These are phyloP conservation scores for Alnus glutinosa DNA, from an alignment of 306 rosid genomes.

Conservation along the genomic window DNA sequence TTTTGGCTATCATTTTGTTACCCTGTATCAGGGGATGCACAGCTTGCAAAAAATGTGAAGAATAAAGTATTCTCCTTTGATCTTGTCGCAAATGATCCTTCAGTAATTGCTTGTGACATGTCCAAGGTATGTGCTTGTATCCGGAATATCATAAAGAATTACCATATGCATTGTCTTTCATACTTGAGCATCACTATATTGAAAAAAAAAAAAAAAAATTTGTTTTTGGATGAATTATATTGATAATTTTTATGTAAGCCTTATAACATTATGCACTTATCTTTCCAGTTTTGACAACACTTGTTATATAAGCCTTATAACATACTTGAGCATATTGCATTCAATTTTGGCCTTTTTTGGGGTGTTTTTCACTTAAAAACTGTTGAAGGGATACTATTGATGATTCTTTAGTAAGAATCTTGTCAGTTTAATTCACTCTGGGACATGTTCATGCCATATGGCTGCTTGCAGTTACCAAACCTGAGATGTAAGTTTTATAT, in stretches of 20 bases:
- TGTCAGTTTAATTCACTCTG: neutral
- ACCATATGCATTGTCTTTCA: neutral
- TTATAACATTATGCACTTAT: neutral
- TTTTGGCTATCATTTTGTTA: slow-evolving; percentile 17
- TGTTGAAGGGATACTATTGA: no score
- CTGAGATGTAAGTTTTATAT: neutral
- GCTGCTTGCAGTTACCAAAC: neutral
- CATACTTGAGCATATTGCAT: neutral
- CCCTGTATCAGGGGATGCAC: slow-evolving; percentile 75
- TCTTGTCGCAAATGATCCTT: slow-evolving; percentile 80
- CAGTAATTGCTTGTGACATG: slow-evolving; percentile 88
- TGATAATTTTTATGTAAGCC: neutral
- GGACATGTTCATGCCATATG: neutral
- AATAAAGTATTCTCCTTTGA: slow-evolving; percentile 87
- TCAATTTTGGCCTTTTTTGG: no score
- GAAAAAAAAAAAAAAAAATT: no score
- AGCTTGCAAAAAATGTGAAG: slow-evolving; percentile 73
- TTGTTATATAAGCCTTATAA: no score
- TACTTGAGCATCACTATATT: neutral
- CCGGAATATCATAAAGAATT: no score
- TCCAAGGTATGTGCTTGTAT: slow-evolving; percentile 61
- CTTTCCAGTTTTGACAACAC: neutral
- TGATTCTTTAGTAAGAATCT: no score
- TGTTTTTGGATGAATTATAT: no score
- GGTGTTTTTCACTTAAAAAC: no score